Evolutionary conservation across 768 basidiomycete genomes (phyloP).

Genomic region (Candolleomyces aberdarensis): DNA sequence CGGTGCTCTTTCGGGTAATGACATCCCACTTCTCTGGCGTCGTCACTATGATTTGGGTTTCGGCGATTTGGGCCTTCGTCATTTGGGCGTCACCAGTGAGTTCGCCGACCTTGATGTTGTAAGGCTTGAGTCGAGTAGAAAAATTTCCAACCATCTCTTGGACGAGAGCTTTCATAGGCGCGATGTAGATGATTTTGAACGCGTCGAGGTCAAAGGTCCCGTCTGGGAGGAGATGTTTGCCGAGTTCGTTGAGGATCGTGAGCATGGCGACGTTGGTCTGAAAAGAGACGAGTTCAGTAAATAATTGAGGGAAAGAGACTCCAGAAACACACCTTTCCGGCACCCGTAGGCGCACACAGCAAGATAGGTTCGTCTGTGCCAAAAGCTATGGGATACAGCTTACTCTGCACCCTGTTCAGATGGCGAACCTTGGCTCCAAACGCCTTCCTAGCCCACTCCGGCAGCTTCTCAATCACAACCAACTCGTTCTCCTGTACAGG

Average conservation of each 20-base stretch:
- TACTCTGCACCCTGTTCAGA: conserved; percentile 92
- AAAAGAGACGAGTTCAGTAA: conserved; percentile 13
- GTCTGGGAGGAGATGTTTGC: conserved; percentile 80
- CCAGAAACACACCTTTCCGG: conserved; percentile 78
- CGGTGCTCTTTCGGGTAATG: conserved; percentile 96
- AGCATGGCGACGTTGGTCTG: conserved; percentile 99
- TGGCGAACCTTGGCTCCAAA: conserved; percentile 64
- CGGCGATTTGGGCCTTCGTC: conserved; percentile 95
- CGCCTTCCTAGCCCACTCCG: conserved; percentile 83
- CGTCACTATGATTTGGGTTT: conserved; percentile 97
- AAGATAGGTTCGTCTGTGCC: conserved; percentile 93
- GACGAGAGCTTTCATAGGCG: conserved; percentile 98
- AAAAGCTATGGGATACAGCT: conserved; percentile 89
- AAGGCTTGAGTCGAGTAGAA: conserved; percentile 60
- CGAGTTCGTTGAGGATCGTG: conserved; percentile 86
- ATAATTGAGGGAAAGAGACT: neutral
- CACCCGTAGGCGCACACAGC: conserved; percentile 97
- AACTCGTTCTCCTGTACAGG: conserved; percentile 59
- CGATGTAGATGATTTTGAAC: conserved; percentile 97
- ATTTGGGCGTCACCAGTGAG: conserved; percentile 97
- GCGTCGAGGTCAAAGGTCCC: conserved; percentile 80
- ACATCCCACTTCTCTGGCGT: conserved; percentile 99
- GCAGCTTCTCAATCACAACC: conserved; percentile 70
- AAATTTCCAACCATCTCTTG: conserved; percentile 99
- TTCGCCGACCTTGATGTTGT: conserved; percentile 86